Percentiles rank a stretch among this genome's conserved stretches.
Evolutionary conservation across 2,329 filamentous ascomycete genomes (phyloP).

Genomic region (Sclerotinia spermophila): DNA sequence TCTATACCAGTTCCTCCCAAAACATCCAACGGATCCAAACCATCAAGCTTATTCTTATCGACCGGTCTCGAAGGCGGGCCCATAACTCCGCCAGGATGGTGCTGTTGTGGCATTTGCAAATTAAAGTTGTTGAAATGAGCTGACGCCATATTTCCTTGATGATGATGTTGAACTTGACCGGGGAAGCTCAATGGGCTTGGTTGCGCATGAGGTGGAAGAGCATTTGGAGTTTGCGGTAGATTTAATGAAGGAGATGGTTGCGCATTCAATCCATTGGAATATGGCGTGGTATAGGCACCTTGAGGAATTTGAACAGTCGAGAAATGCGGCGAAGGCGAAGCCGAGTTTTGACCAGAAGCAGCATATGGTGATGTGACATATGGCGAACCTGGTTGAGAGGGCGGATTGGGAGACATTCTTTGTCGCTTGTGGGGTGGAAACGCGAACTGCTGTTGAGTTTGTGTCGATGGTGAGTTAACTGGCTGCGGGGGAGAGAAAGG

Average conservation of each 20-base stretch:
- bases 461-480: slow-evolving; percentile 52
- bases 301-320: slow-evolving; percentile 33
- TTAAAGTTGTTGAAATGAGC: slow-evolving; percentile 23
- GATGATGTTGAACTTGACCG: slow-evolving; percentile 21
- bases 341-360: slow-evolving; percentile 31
- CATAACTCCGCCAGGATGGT: slow-evolving; percentile 45
- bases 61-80: slow-evolving; percentile 58
- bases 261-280: slow-evolving; percentile 33
- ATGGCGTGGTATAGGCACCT: slow-evolving; percentile 37
- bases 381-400: slow-evolving; percentile 64
- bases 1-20: slow-evolving; percentile 83
- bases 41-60: slow-evolving; percentile 54
- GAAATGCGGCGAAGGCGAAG: slow-evolving; percentile 35
- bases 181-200: slow-evolving; percentile 30
- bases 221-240: slow-evolving; percentile 32
- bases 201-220: slow-evolving; percentile 31
- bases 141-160: slow-evolving; percentile 13
- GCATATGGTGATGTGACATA: slow-evolving; percentile 52
- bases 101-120: slow-evolving; percentile 39
- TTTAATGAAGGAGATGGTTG: slow-evolving; percentile 29
- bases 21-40: slow-evolving; percentile 77
- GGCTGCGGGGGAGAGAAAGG: slow-evolving; percentile 61
- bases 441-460: slow-evolving; percentile 53
- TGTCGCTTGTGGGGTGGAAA: slow-evolving; percentile 71
- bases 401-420: slow-evolving; percentile 64